Evolutionary conservation across 495 filamentous ascomycete genomes (phyloP).

Genomic region (Aspergillus sclerotioniger): DNA sequence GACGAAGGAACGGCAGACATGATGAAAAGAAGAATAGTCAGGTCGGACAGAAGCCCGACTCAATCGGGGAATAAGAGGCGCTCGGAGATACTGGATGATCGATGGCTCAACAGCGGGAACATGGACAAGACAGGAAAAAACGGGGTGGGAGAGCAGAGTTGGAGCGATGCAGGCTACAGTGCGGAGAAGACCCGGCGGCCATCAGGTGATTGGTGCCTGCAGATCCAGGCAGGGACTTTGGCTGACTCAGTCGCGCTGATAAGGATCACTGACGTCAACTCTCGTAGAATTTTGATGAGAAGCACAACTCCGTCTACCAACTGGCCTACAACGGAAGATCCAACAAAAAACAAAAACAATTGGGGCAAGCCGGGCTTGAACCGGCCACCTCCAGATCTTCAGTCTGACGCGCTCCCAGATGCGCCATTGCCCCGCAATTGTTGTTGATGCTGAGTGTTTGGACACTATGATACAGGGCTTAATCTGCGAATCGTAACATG

Average conservation of each 20-base stretch:
- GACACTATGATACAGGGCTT: too few species aligned
- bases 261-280: conserved; percentile 22
- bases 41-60: conserved; percentile 10
- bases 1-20: conserved; percentile 35
- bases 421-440: too few species aligned
- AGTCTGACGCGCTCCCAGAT: background rate
- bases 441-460: too few species aligned
- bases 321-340: background rate
- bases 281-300: background rate
- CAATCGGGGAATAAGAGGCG: conserved; percentile 21
- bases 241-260: conserved; percentile 20
- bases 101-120: conserved; percentile 4
- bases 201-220: conserved; percentile 35
- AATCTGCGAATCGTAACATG: too few species aligned
- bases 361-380: too few species aligned
- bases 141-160: conserved; percentile 2
- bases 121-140: conserved; percentile 10
- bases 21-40: conserved; percentile 6
- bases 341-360: background rate
- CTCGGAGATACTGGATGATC: conserved; percentile 3
- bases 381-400: too few species aligned
- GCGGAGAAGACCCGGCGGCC: conserved; percentile 20
- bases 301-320: too few species aligned
- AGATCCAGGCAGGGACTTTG: conserved; percentile 13
- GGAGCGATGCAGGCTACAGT: conserved; percentile 17